These are phyloP conservation scores for Dactylellina sp. DNA, from an alignment of 2,329 filamentous ascomycete genomes.

Conservation along the genomic window DNA sequence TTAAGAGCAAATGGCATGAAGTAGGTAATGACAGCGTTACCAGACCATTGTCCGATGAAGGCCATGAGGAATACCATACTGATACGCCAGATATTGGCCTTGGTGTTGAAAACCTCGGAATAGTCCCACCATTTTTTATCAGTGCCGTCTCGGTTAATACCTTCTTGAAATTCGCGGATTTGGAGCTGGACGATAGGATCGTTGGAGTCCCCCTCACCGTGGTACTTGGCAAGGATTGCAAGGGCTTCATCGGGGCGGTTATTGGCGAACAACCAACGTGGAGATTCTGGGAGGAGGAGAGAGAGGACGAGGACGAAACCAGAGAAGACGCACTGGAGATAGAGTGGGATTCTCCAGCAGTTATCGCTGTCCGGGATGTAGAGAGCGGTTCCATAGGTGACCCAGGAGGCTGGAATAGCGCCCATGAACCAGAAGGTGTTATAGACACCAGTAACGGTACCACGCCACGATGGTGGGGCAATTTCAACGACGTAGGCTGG, in stretches of 20 bases:
- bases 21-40: constrained; percentile 69
- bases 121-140: constrained; percentile 69
- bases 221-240: constrained; percentile 64
- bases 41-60: constrained; percentile 71
- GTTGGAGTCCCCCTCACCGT: constrained; percentile 66
- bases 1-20: constrained; percentile 68
- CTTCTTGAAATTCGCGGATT: constrained; percentile 66
- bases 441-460: constrained; percentile 67
- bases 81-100: constrained; percentile 69
- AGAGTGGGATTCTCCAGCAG: constrained; percentile 68
- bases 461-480: constrained; percentile 67
- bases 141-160: constrained; percentile 66
- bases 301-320: constrained; percentile 66
- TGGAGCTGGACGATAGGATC: constrained; percentile 69
- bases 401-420: constrained; percentile 66
- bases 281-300: constrained; percentile 64
- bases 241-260: constrained; percentile 66
- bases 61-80: constrained; percentile 69
- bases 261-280: constrained; percentile 65
- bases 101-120: constrained; percentile 68
- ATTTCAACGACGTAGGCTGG: constrained; percentile 66
- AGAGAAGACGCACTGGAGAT: constrained; percentile 67
- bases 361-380: constrained; percentile 63
- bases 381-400: constrained; percentile 67
- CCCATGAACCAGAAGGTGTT: constrained; percentile 67